These are phyloP conservation scores for Monilinia polystroma DNA, from an alignment of 2,329 filamentous ascomycete species.

Conservation along the genomic window DNA sequence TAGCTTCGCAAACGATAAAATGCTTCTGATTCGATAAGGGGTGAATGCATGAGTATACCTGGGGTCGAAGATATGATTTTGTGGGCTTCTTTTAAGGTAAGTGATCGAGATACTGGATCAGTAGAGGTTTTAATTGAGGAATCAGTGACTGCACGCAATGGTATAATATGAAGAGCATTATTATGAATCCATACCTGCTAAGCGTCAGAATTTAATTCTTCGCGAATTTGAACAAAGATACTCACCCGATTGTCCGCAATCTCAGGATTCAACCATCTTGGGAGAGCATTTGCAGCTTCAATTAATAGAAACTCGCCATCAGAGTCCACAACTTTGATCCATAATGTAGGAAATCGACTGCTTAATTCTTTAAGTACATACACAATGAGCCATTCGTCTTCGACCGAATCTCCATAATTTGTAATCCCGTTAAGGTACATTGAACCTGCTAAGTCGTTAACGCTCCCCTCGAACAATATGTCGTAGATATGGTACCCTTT, in stretches of 20 bases:
- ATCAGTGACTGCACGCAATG: conserved; percentile 46
- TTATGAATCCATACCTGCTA: conserved; percentile 77
- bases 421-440: conserved; percentile 72
- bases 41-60: conserved; percentile 64
- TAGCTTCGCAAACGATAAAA: conserved; percentile 88
- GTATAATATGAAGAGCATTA: conserved; percentile 73
- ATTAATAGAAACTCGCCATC: conserved; percentile 96
- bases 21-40: conserved; percentile 78
- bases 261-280: conserved; percentile 88
- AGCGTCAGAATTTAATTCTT: conserved; percentile 25
- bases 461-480: not conserved
- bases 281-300: conserved; percentile 85
- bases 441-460: conserved; percentile 44
- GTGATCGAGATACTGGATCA: conserved; percentile 42
- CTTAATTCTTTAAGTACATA: conserved; percentile 83
- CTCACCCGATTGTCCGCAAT: conserved; percentile 74
- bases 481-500: conserved; percentile 47
- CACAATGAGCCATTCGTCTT: conserved; percentile 97
- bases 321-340: conserved; percentile 79
- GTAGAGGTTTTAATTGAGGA: conserved; percentile 42
- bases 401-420: conserved; percentile 89
- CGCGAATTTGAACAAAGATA: conserved; percentile 4
- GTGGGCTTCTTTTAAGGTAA: conserved; percentile 66
- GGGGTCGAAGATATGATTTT: conserved; percentile 56
- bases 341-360: conserved; percentile 68